phyloP scores from a whole-genome alignment of 176 grass and related monocot species.

The Paspalum vaginatum region DNA sequence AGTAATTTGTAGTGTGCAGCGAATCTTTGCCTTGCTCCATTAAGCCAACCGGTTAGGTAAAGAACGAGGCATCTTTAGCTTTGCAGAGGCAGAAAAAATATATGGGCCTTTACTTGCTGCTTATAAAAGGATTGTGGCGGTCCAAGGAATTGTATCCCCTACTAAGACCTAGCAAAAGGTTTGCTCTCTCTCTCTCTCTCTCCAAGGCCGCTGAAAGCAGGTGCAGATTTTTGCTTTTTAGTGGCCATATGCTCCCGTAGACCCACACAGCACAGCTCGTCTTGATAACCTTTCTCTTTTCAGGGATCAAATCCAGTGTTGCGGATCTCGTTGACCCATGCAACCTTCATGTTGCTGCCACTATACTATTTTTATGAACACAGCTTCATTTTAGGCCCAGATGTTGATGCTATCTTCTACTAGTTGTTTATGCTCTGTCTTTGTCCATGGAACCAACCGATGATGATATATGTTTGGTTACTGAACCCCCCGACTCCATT shows the following conservation, averaged over 20 bases:
- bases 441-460: background rate
- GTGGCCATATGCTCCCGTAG: background rate
- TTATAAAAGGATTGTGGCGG: conserved; percentile 7
- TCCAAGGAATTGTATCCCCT: conserved; percentile 47
- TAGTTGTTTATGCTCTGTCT: background rate
- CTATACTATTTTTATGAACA: background rate
- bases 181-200: too few species aligned
- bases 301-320: background rate
- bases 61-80: conserved; percentile 28
- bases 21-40: conserved; percentile 42
- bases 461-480: background rate
- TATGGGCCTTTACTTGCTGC: background rate
- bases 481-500: background rate
- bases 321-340: background rate
- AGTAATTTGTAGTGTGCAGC: background rate
- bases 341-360: background rate
- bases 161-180: conserved; percentile 25
- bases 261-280: background rate
- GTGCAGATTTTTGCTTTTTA: background rate
- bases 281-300: background rate
- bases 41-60: background rate
- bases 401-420: background rate
- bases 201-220: background rate
- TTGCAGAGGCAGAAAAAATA: background rate
- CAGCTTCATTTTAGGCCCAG: background rate